Evolutionary conservation across 345 rosid species (phyloP), one percentile per base, ranked within the genome.

Genomic region (Mallotus nudiflorus): DNA sequence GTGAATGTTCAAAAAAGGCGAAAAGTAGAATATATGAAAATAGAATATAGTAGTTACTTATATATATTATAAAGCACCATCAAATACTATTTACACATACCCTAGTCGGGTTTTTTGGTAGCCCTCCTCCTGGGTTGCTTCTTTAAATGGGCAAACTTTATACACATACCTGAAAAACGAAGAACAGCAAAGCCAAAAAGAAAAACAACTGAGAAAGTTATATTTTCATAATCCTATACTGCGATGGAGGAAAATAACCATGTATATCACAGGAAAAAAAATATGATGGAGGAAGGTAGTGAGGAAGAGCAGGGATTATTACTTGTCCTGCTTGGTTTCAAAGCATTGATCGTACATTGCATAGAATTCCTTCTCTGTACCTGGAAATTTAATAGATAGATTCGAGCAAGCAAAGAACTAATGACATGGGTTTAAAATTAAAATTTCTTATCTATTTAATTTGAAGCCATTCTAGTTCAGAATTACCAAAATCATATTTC

Each of bases 401-500:
- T 65, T 16, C 28, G 56, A 65, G 35, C 40, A 8, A 48, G 56
- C 40, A 12, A 65, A 65, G 19, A 28, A 29, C n/a, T n/a, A n/a
- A n/a, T n/a, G n/a, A n/a, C n/a, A n/a, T n/a, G n/a, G n/a, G n/a
- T n/a, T n/a, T n/a, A n/a, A n/a, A n/a, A n/a, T n/a, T n/a, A n/a
- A n/a, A n/a, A n/a, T n/a, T n/a, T n/a, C n/a, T n/a, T n/a, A n/a
- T n/a, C n/a, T n/a, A n/a, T n/a, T 11, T 48, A 48, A 65, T 31
- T 46, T 25, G 19, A 27, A 29, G 39, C 49, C 44, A 65, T 29
- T 63, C 40, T 24, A 37, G 8, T 20, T 37, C 48, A 37, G 28
- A 60, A 60, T 37, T 60, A 95, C 99, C 99, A 74, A 85, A 92
- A 69, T 95, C 99, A 77, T 84, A 89, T 69, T 92, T 86, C 48